Percentiles rank a stretch among this genome's conserved stretches.
These are phyloP conservation scores for Linnemannia exigua DNA, from an alignment of 192 early-diverging fungal species.

Conservation along the genomic window DNA sequence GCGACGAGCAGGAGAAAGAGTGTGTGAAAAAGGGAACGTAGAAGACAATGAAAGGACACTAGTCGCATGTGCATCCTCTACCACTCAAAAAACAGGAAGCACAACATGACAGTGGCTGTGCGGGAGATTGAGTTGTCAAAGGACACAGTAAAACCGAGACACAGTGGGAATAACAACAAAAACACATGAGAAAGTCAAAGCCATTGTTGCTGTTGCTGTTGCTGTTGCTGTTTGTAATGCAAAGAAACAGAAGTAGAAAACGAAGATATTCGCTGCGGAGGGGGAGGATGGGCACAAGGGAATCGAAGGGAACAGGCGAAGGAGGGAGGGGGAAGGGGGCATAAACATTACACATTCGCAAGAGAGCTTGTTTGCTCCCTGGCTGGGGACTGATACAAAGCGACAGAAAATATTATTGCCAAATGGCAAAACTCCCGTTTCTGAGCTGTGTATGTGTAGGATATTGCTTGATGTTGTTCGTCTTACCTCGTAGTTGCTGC, in stretches of 20 bases:
- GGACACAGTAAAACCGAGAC: not conserved
- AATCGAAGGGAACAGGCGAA: not conserved
- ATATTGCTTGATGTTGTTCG: not conserved
- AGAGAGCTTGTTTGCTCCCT: constrained; percentile 1
- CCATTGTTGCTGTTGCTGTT: too few species aligned
- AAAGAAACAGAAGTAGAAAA: constrained; percentile 5
- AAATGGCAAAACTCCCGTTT: constrained; percentile 7
- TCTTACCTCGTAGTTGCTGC: not conserved
- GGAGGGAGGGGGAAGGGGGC: not conserved
- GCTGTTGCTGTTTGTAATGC: not conserved
- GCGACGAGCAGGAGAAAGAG: not conserved
- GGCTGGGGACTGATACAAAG: not conserved
- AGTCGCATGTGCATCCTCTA: not conserved
- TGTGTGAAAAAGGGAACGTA: not conserved
- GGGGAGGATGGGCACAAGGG: not conserved
- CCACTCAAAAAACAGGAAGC: not conserved
- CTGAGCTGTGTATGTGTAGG: too few species aligned
- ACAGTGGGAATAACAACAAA: not conserved
- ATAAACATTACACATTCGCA: not conserved
- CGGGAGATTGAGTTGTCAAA: not conserved
- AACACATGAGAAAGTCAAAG: not conserved
- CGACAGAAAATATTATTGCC: not conserved
- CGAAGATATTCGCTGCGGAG: not conserved
- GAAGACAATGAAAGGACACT: not conserved
- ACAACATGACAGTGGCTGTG: not conserved